Percentiles rank a stretch among this genome's conserved stretches.
These are phyloP conservation scores for Russula virescens DNA, from an alignment of 768 basidiomycete species.

Conservation along the genomic window DNA sequence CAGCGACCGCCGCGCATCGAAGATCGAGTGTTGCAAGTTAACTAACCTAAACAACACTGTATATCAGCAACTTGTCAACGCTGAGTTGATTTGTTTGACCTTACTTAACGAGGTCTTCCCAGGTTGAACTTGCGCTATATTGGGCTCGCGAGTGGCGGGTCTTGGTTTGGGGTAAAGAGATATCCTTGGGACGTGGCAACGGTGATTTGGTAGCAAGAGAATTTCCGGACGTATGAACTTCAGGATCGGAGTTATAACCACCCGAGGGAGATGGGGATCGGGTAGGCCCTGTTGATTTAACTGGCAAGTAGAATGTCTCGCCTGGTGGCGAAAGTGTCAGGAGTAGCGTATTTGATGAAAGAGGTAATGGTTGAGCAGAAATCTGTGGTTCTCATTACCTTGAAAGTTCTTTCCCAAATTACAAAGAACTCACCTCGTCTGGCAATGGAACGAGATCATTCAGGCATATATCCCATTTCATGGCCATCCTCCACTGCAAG, in stretches of 20 bases:
- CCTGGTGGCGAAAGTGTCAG: conserved; percentile 58
- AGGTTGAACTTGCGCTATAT: conserved; percentile 45
- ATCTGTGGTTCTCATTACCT: conserved; percentile 29
- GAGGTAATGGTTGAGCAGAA: conserved; percentile 36
- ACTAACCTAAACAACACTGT: conserved; percentile 38
- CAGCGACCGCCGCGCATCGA: conserved; percentile 46
- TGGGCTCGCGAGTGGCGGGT: conserved; percentile 22
- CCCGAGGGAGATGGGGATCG: conserved; percentile 51
- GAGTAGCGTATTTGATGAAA: conserved; percentile 72
- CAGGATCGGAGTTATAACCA: conserved; percentile 72
- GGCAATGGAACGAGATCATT: conserved; percentile 51
- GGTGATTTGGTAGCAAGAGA: conserved; percentile 12
- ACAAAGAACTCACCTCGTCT: conserved; percentile 47
- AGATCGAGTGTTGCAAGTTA: conserved; percentile 46
- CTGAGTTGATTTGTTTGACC: conserved; percentile 25
- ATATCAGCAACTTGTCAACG: background rate
- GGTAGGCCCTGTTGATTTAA: conserved; percentile 29
- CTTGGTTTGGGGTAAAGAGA: conserved; percentile 8
- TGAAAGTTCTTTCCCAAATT: conserved; percentile 14
- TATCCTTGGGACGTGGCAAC: conserved; percentile 9
- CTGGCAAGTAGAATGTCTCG: conserved; percentile 53
- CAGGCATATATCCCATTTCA: conserved; percentile 63
- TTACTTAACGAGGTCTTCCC: conserved; percentile 70
- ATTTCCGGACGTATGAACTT: conserved; percentile 37
- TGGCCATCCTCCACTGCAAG: conserved; percentile 55